Percentiles rank a stretch among this genome's conserved stretches.
These are phyloP conservation scores for Rubia occidens DNA, from an alignment of 305 asterid genomes.

Conservation along the genomic window DNA sequence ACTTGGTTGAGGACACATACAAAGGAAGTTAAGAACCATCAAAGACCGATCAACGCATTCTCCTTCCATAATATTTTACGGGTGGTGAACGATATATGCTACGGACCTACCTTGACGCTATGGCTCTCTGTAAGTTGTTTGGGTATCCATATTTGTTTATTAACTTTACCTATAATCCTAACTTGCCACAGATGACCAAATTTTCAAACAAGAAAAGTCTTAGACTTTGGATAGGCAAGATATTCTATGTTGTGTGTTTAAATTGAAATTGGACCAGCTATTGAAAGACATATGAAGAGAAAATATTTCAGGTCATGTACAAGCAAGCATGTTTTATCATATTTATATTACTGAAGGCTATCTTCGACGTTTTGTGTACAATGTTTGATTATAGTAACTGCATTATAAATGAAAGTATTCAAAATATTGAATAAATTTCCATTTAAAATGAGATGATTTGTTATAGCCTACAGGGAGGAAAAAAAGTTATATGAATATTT, in stretches of 20 bases:
- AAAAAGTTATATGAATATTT: too few species aligned
- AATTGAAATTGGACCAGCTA: not conserved
- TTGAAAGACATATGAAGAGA: not conserved
- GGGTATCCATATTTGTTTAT: not conserved
- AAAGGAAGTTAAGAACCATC: not conserved
- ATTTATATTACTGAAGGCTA: not conserved
- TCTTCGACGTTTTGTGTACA: not conserved
- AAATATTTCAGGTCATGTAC: not conserved
- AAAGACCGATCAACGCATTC: not conserved
- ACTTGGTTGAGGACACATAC: not conserved
- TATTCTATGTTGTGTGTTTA: not conserved
- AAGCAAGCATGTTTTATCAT: not conserved
- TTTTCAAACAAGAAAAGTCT: not conserved
- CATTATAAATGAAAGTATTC: too few species aligned
- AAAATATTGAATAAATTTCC: too few species aligned
- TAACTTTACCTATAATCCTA: not conserved
- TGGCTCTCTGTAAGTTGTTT: not conserved
- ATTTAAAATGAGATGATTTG: too few species aligned
- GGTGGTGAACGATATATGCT: not conserved
- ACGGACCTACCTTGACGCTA: not conserved
- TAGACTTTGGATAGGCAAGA: not conserved
- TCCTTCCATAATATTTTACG: not conserved
- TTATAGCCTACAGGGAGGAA: too few species aligned
- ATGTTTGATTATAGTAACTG: not conserved
- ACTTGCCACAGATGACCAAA: not conserved